Conservation (phyloP, 164 flowering plant species). For the Chimonanthus praecox region DNA sequence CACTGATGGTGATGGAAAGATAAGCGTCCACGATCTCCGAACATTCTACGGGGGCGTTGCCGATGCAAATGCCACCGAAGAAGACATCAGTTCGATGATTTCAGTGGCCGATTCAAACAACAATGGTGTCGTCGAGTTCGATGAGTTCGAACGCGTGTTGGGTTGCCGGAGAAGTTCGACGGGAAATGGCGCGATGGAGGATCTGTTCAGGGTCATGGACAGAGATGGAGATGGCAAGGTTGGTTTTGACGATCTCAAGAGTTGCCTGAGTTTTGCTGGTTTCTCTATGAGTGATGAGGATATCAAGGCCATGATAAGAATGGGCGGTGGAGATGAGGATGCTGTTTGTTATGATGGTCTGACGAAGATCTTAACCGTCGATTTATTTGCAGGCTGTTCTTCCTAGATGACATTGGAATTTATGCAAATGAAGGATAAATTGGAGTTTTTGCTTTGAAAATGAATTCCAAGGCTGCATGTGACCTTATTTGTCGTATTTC, state of each 20-base stretch:
- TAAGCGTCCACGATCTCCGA: slow-evolving; percentile 70
- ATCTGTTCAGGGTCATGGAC: slow-evolving; percentile 65
- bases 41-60: slow-evolving; percentile 37
- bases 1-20: slow-evolving; percentile 80
- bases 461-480: no score
- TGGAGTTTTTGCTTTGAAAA: no score
- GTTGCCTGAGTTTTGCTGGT: slow-evolving; percentile 56
- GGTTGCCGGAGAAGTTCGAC: neutral
- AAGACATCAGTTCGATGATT: slow-evolving; percentile 69
- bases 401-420: no score
- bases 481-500: no score
- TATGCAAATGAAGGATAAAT: no score
- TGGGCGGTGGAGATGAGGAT: slow-evolving; percentile 49
- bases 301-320: slow-evolving; percentile 54
- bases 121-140: slow-evolving; percentile 72
- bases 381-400: slow-evolving; percentile 1
- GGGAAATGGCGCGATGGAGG: slow-evolving; percentile 38
- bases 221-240: slow-evolving; percentile 81
- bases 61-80: slow-evolving; percentile 29
- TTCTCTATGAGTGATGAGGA: slow-evolving; percentile 57
- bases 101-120: slow-evolving; percentile 59
- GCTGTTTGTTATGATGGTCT: slow-evolving; percentile 60
- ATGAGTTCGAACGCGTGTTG: slow-evolving; percentile 69
- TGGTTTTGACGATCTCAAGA: slow-evolving; percentile 58
- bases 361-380: slow-evolving; percentile 52